Evolutionary conservation across 2,329 filamentous ascomycete species (phyloP), one percentile per base, ranked within the genome.

Genomic region (Neofusicoccum sp.): DNA sequence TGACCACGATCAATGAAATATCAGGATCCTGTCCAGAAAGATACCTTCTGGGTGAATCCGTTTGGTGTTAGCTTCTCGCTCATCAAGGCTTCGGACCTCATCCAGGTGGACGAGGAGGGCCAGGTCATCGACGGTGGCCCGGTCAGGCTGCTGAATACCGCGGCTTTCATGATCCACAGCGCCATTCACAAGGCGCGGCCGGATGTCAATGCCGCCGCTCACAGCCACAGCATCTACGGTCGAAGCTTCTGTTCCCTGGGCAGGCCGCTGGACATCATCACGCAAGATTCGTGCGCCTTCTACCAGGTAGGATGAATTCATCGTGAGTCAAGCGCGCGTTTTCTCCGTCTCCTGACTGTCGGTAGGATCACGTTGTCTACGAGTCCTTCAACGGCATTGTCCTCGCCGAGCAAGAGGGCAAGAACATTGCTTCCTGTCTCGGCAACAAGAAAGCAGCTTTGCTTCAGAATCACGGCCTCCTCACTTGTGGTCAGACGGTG

Each of bases 31-130:
- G 80, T 87, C 6, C 80, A 86, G 40, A 82, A 83, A 0, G 71
- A 76, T 4, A 83, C 80, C 0, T 87, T 88, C 74, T 88, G 85
- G 86, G 84, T 89, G 4, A 89, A 89, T 65, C 86, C 86, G 0
- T 86, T 88, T 60, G 85, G 85, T 9, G 79, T 84, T 1, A 80
- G 84, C 2, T 89, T 87, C 73, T 82, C 82, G 5, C 75, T 85
- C 58, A 83, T 89, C 44, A 87, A 84, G 61, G 79, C 81, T 0
- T 86, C 84, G 0, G 86, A 90, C 64, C 78, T 90, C n/a, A 88
- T 90, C 58, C 83, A 82, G 14, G 86, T 90, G 1, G 79, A 87
- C 65, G 78, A 84, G 54, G 70, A 80, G 0, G 87, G 87, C 1
- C 75, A 84, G 26, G 80, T 89, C 26, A 82, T 90, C 33, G 86